Evolutionary conservation across 805 yeast genomes (phyloP).

Genomic region (Grigorovia transvaalensis): DNA sequence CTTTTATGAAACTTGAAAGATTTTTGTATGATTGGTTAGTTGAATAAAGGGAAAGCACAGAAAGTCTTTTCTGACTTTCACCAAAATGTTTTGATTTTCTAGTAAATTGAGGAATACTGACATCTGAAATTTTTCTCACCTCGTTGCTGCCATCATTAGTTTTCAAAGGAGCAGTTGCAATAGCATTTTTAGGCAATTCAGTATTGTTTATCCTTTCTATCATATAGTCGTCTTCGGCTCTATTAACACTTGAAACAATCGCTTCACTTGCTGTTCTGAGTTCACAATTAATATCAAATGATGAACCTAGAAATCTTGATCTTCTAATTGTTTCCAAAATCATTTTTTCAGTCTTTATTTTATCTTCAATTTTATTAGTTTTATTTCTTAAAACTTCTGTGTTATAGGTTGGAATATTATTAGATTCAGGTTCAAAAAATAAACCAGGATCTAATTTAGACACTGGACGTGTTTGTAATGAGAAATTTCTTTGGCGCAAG

Average conservation of each 20-base stretch:
- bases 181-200: conserved; percentile 20
- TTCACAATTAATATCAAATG: conserved; percentile 29
- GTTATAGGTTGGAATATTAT: not conserved
- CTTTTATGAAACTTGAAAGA: conserved; percentile 36
- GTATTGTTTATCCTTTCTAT: not conserved
- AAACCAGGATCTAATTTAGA: conserved; percentile 37
- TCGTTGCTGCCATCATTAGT: conserved; percentile 17
- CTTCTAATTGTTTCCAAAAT: conserved; percentile 36
- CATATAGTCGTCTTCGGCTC: conserved; percentile 3
- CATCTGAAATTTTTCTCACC: conserved; percentile 49
- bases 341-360: conserved; percentile 20
- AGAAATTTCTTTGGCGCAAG: conserved; percentile 30
- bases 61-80: conserved; percentile 53
- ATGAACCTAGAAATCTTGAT: conserved; percentile 35
- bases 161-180: conserved; percentile 17
- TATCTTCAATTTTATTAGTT: conserved; percentile 11
- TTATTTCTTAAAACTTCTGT: not conserved
- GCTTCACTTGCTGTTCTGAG: conserved; percentile 13
- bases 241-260: not conserved
- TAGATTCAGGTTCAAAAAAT: conserved; percentile 15
- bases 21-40: conserved; percentile 56
- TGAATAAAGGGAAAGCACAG: conserved; percentile 63
- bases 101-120: conserved; percentile 59
- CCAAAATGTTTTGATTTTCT: conserved; percentile 56
- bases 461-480: conserved; percentile 33